Percentiles rank a stretch among this genome's conserved stretches.
These are phyloP conservation scores for Chaetomium cochliodes DNA, from an alignment of 495 filamentous ascomycete genomes.

Conservation along the genomic window DNA sequence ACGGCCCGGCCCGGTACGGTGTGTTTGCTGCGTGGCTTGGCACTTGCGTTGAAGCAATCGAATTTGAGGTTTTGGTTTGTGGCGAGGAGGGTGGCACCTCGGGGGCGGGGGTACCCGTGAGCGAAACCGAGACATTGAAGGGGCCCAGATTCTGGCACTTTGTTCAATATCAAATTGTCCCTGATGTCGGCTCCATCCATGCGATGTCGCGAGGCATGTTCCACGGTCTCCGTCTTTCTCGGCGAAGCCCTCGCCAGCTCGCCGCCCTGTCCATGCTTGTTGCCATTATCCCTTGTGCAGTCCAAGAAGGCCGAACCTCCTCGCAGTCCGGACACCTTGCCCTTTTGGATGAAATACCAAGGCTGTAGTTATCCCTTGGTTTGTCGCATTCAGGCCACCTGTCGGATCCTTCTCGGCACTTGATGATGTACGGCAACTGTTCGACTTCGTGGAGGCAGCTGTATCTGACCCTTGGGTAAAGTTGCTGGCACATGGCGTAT, in stretches of 20 bases:
- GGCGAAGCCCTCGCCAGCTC: neutral
- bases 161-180: no score
- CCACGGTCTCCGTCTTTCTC: neutral
- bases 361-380: conserved; percentile 3
- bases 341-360: conserved; percentile 3
- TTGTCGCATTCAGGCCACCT: neutral
- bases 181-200: neutral
- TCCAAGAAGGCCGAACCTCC: neutral
- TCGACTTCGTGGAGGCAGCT: conserved; percentile 4
- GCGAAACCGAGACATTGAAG: no score
- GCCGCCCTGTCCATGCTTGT: neutral
- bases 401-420: neutral
- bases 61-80: no score
- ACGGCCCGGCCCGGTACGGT: no score
- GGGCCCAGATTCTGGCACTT: no score
- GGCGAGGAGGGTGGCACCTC: no score
- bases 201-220: neutral
- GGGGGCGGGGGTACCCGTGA: no score
- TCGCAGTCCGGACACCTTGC: conserved; percentile 7
- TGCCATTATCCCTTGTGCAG: neutral
- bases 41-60: no score
- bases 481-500: conserved; percentile 3
- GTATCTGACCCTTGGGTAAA: conserved; percentile 8
- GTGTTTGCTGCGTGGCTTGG: no score
- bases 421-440: neutral